These are phyloP conservation scores for Teratosphaeriaceae sp. DNA, from an alignment of 2,329 filamentous ascomycete species.

Conservation along the genomic window DNA sequence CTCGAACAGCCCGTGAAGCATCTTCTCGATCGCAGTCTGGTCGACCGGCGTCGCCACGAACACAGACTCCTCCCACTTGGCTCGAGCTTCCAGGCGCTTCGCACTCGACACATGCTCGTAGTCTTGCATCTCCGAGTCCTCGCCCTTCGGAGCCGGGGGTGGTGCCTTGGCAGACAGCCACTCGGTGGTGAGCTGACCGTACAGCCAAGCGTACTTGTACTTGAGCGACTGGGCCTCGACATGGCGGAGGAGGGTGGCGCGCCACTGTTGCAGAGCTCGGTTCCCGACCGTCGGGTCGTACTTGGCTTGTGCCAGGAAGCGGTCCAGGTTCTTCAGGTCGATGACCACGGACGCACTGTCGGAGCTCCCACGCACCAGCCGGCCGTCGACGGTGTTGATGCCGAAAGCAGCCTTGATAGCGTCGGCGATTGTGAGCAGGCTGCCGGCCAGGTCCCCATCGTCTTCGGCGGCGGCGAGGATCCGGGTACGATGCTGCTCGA, in stretches of 20 bases:
- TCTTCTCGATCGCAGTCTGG: neutral
- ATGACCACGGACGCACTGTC: neutral
- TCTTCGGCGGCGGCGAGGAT: neutral
- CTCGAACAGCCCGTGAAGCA: conserved; percentile 1
- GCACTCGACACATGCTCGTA: conserved; percentile 1
- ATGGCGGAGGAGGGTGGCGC: neutral
- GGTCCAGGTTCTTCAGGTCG: conserved; percentile 2
- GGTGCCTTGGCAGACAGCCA: conserved; percentile 1
- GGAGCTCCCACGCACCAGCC: neutral
- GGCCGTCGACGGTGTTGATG: neutral
- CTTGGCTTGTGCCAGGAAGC: conserved; percentile 4
- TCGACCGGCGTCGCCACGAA: neutral
- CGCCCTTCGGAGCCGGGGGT: neutral
- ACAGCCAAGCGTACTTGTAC: conserved; percentile 3
- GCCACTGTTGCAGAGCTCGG: neutral
- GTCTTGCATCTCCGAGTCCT: conserved; percentile 3
- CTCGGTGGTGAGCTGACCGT: conserved; percentile 5
- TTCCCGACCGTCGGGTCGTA: conserved; percentile 1
- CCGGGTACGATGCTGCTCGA: conserved; percentile 1
- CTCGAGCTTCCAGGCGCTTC: conserved; percentile 1
- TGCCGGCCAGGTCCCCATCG: neutral
- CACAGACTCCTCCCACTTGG: conserved; percentile 3
- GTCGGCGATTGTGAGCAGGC: conserved; percentile 1
- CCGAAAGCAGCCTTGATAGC: conserved; percentile 1
- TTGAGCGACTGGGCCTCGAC: conserved; percentile 4